phyloP scores from a whole-genome alignment of 495 filamentous ascomycete species.

The Apodospora peruviana region DNA sequence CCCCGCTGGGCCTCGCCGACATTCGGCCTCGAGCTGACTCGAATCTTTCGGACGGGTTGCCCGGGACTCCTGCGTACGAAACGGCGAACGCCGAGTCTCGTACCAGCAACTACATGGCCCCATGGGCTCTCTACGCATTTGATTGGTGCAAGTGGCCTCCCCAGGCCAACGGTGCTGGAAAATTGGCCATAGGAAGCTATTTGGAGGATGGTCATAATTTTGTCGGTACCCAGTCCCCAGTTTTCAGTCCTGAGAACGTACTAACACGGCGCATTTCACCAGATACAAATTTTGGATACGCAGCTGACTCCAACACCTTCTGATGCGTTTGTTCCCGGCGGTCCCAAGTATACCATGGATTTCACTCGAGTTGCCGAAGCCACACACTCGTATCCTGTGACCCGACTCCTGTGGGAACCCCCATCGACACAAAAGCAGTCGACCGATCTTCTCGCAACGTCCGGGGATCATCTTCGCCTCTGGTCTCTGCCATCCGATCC shows the following conservation, averaged over 20 bases:
- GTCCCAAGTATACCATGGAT: slow-evolving; percentile 70
- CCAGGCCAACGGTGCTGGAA: slow-evolving; percentile 71
- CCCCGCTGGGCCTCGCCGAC: slow-evolving; percentile 83
- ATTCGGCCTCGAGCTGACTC: slow-evolving; percentile 78
- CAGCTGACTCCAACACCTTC: slow-evolving; percentile 65
- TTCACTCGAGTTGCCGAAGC: slow-evolving; percentile 96
- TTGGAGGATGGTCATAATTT: slow-evolving; percentile 97
- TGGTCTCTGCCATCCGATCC: slow-evolving; percentile 77
- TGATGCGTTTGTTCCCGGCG: slow-evolving; percentile 66
- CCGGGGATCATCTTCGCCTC: slow-evolving; percentile 89
- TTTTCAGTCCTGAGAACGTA: too few relatives aligned
- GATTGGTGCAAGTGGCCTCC: slow-evolving; percentile 99
- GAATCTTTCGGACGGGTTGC: slow-evolving; percentile 59
- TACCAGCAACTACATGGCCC: slow-evolving; percentile 82
- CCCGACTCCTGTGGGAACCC: slow-evolving; percentile 93
- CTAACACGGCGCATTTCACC: neutral
- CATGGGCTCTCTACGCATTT: slow-evolving; percentile 91
- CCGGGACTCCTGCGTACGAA: slow-evolving; percentile 50
- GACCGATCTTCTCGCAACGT: slow-evolving; percentile 93
- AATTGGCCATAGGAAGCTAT: slow-evolving; percentile 92
- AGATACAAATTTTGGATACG: slow-evolving; percentile 98
- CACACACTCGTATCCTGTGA: slow-evolving; percentile 96
- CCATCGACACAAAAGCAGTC: slow-evolving; percentile 95
- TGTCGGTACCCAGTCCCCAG: slow-evolving; percentile 51
- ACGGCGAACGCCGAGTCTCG: slow-evolving; percentile 43